A percentile compares a stretch with the other conserved stretches of the same genome.
phyloP scores from a whole-genome alignment of 352 stramenopile species.

The Pythium rhizo-oryzae region DNA sequence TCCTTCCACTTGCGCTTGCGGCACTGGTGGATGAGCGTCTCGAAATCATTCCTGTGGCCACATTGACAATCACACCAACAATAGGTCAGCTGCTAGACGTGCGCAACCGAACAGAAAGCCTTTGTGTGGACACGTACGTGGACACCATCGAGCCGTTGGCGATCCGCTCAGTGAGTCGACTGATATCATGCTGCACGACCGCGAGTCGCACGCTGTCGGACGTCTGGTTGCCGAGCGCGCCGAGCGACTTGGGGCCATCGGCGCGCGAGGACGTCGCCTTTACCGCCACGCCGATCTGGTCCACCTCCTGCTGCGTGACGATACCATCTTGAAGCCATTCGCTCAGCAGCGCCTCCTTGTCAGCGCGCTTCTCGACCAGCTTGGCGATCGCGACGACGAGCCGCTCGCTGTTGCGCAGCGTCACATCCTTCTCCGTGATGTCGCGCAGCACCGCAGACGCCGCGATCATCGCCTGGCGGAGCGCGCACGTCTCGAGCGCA shows the following conservation, averaged over 20 bases:
- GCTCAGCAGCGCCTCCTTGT: slow-evolving; percentile 37
- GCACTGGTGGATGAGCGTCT: slow-evolving; percentile 83
- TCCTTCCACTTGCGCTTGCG: slow-evolving; percentile 86
- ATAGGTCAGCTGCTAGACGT: no score
- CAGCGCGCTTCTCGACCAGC: slow-evolving; percentile 35
- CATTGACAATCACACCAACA: not conserved
- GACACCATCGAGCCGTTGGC: slow-evolving; percentile 47
- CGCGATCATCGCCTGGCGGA: slow-evolving; percentile 38
- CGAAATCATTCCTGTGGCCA: slow-evolving; percentile 66
- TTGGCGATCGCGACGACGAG: slow-evolving; percentile 49
- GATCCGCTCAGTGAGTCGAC: slow-evolving; percentile 55
- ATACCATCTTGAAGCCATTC: slow-evolving; percentile 43
- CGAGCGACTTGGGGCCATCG: slow-evolving; percentile 42
- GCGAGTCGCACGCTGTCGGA: slow-evolving; percentile 64
- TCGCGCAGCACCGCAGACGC: slow-evolving; percentile 42
- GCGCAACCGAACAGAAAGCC: no score
- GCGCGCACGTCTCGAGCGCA: slow-evolving; percentile 56
- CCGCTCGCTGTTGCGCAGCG: slow-evolving; percentile 47
- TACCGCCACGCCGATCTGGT: slow-evolving; percentile 14
- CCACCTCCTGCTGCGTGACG: slow-evolving; percentile 41
- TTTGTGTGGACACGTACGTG: slow-evolving; percentile 46
- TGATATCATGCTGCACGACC: slow-evolving; percentile 75
- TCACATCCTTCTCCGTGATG: slow-evolving; percentile 35
- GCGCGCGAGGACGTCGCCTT: slow-evolving; percentile 9
- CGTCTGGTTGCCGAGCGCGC: slow-evolving; percentile 65